Evolutionary conservation across 352 stramenopile genomes (phyloP).

Genomic region (Phytopythium vexans): DNA sequence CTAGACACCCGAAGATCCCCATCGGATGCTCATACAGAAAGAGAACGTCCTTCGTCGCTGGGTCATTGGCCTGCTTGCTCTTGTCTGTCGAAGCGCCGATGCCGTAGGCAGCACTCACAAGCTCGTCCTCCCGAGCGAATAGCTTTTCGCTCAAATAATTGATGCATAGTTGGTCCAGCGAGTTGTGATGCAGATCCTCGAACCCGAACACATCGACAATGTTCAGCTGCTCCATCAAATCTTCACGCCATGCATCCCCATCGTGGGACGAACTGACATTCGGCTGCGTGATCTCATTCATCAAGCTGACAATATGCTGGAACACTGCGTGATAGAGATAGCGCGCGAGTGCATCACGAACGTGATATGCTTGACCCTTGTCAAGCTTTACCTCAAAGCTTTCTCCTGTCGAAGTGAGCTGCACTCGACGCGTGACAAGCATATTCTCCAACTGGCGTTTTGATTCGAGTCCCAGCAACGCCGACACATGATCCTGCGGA

Average conservation of each 20-base stretch:
- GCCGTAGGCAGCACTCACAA: conserved; percentile 12
- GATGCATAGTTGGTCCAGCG: conserved; percentile 76
- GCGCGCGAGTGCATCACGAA: conserved; percentile 50
- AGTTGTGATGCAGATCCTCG: conserved; percentile 64
- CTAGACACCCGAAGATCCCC: conserved; percentile 62
- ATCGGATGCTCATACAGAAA: conserved; percentile 48
- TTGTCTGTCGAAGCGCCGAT: not conserved
- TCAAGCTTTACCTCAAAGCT: conserved; percentile 50
- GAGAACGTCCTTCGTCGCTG: conserved; percentile 18
- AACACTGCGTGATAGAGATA: conserved; percentile 61
- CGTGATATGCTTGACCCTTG: conserved; percentile 38
- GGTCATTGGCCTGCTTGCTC: not conserved
- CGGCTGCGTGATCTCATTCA: conserved; percentile 38
- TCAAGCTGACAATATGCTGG: conserved; percentile 30
- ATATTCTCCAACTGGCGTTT: conserved; percentile 28
- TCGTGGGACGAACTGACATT: not conserved
- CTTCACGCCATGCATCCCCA: not conserved
- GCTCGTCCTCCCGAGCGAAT: conserved; percentile 38
- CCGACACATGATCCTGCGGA: conserved; percentile 21
- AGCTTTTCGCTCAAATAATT: conserved; percentile 85
- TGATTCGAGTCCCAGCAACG: conserved; percentile 30
- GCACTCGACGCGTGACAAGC: conserved; percentile 45
- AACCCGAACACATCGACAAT: conserved; percentile 78
- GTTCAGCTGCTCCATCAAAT: conserved; percentile 3
- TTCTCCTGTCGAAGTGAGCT: conserved; percentile 43